A percentile compares a stretch with the other conserved stretches of the same genome.
These are phyloP conservation scores for Globisporangium paddicum DNA, from an alignment of 352 stramenopile species.

Conservation along the genomic window DNA sequence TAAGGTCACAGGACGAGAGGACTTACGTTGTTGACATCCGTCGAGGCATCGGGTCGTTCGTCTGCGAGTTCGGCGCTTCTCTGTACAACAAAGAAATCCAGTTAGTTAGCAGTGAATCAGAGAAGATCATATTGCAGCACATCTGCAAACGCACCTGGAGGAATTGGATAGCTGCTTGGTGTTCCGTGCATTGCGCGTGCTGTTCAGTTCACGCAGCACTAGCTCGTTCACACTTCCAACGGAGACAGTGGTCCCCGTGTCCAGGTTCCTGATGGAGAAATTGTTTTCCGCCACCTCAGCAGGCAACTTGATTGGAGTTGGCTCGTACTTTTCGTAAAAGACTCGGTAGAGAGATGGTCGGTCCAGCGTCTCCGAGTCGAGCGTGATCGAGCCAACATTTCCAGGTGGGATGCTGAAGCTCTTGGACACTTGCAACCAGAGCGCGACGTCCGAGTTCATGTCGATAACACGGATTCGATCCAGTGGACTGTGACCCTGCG, in stretches of 20 bases:
- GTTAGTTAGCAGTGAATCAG: neutral
- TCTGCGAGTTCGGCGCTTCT: constrained; percentile 55
- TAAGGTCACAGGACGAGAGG: too few relatives aligned
- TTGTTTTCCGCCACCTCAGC: constrained; percentile 49
- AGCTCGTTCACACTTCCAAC: constrained; percentile 74
- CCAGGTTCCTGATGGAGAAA: constrained; percentile 79
- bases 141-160: constrained; percentile 31
- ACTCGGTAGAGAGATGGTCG: constrained; percentile 78
- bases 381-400: constrained; percentile 71
- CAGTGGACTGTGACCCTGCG: constrained; percentile 54
- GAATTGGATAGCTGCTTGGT: constrained; percentile 59
- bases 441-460: constrained; percentile 70
- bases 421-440: constrained; percentile 86
- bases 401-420: constrained; percentile 76
- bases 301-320: constrained; percentile 54
- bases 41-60: constrained; percentile 29
- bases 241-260: constrained; percentile 74
- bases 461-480: constrained; percentile 85
- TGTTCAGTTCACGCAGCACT: constrained; percentile 66
- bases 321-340: constrained; percentile 87
- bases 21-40: constrained; percentile 71
- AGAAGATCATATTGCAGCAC: neutral
- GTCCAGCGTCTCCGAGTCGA: constrained; percentile 79
- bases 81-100: constrained; percentile 15
- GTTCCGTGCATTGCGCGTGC: constrained; percentile 37